Conservation (phyloP, 108 stramenopile genomes). For the Cyclotella atomus region DNA sequence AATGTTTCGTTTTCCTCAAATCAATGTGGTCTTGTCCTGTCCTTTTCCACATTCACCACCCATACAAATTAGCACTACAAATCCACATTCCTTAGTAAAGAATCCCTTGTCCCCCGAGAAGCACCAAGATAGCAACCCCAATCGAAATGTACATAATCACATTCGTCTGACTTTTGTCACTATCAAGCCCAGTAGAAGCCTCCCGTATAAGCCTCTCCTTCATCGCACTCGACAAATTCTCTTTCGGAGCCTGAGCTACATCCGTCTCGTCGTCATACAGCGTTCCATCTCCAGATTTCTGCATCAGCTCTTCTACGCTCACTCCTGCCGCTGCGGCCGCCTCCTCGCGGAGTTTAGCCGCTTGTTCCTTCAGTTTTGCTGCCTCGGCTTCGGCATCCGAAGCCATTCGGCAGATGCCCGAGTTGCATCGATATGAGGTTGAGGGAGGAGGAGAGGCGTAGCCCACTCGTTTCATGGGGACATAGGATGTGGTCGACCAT, state of each 20-base stretch:
- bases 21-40: too few species aligned
- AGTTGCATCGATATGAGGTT: slow-evolving; percentile 7
- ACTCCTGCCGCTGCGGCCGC: slow-evolving; percentile 38
- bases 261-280: slow-evolving; percentile 51
- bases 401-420: slow-evolving; percentile 33
- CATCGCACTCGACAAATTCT: slow-evolving; percentile 75
- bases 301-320: slow-evolving; percentile 32
- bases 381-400: slow-evolving; percentile 45
- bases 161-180: slow-evolving; percentile 70
- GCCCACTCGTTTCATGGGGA: slow-evolving; percentile 42
- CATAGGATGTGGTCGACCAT: slow-evolving; percentile 18
- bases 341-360: slow-evolving; percentile 39
- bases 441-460: slow-evolving; percentile 31
- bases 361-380: slow-evolving; percentile 27
- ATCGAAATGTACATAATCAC: slow-evolving; percentile 75
- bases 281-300: slow-evolving; percentile 26
- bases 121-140: slow-evolving; percentile 69
- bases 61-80: too few species aligned
- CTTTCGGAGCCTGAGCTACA: slow-evolving; percentile 37
- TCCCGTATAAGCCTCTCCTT: slow-evolving; percentile 67
- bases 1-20: too few species aligned
- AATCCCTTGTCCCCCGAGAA: slow-evolving; percentile 71
- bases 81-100: too few species aligned
- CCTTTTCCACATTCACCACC: too few species aligned
- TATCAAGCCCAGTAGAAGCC: slow-evolving; percentile 77